phyloP scores from a whole-genome alignment of 768 basidiomycete species.

The Leucosporidium creatinivorum region DNA sequence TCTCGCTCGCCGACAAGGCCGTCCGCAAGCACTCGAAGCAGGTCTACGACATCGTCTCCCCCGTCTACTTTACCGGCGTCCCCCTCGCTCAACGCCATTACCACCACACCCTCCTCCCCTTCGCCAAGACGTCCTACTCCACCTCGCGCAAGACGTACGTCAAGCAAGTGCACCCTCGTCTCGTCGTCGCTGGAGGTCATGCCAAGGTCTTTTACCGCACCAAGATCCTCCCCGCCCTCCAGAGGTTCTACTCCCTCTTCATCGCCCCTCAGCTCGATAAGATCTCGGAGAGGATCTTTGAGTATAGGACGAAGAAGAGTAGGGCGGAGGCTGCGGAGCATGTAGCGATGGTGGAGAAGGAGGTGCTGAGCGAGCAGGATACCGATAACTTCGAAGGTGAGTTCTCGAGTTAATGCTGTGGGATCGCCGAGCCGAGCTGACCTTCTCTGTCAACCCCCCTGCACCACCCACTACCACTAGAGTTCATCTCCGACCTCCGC shows the following conservation, averaged over 20 bases:
- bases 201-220: conserved; percentile 14
- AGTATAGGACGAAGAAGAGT: conserved; percentile 33
- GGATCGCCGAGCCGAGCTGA: not conserved
- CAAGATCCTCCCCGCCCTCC: conserved; percentile 26
- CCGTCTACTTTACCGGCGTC: conserved; percentile 15
- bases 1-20: not conserved
- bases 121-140: conserved; percentile 23
- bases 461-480: not conserved
- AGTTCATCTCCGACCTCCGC: conserved; percentile 29
- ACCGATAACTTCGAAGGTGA: conserved; percentile 23
- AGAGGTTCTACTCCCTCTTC: conserved; percentile 34
- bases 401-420: not conserved
- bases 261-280: conserved; percentile 37
- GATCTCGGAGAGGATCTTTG: conserved; percentile 35
- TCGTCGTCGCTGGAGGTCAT: not conserved
- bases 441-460: too few species aligned
- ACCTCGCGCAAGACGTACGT: conserved; percentile 25
- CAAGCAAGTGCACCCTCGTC: conserved; percentile 32
- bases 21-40: not conserved
- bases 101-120: conserved; percentile 24
- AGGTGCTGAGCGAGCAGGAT: conserved; percentile 20
- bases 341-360: conserved; percentile 24
- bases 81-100: conserved; percentile 25
- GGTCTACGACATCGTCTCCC: conserved; percentile 9
- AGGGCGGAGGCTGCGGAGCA: conserved; percentile 24